A percentile compares a stretch with the other conserved stretches of the same genome.
phyloP scores from a whole-genome alignment of 2,329 filamentous ascomycete species.

The Ophiocordyceps camponoti-saundersi region DNA sequence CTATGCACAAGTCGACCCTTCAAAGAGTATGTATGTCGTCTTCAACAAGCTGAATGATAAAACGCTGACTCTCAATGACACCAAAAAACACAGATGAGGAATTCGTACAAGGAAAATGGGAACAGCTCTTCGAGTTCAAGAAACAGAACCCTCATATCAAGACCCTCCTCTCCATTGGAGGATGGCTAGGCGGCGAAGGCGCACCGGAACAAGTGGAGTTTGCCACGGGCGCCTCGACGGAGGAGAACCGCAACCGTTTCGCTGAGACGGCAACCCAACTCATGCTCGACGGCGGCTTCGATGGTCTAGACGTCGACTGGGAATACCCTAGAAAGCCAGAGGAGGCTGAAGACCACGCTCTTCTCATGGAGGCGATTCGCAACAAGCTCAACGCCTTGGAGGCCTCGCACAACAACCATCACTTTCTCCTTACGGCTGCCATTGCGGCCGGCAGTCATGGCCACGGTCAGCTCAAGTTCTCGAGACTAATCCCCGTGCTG shows the following conservation, averaged over 20 bases:
- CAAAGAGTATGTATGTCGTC: neutral
- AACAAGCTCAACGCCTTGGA: neutral
- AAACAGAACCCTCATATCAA: neutral
- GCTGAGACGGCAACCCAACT: neutral
- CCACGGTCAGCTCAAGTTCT: neutral
- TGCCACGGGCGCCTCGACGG: neutral
- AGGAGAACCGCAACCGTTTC: neutral
- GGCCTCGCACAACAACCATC: neutral
- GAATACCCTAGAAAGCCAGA: neutral
- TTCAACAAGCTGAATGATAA: too few species aligned
- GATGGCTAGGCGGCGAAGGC: neutral
- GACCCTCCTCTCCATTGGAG: neutral
- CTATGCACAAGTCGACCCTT: neutral
- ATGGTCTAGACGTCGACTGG: slow-evolving; percentile 1
- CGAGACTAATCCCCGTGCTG: neutral
- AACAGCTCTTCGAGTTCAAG: neutral
- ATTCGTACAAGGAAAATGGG: neutral
- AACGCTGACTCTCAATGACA: neutral
- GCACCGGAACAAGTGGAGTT: neutral
- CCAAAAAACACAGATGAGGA: neutral
- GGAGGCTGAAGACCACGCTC: neutral
- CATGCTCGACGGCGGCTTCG: slow-evolving; percentile 1
- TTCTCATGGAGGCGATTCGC: neutral
- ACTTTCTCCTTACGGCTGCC: neutral
- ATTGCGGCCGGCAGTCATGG: neutral